Evolutionary conservation across 805 yeast species (phyloP).

Genomic region (Cyberlindnera sargentensis): DNA sequence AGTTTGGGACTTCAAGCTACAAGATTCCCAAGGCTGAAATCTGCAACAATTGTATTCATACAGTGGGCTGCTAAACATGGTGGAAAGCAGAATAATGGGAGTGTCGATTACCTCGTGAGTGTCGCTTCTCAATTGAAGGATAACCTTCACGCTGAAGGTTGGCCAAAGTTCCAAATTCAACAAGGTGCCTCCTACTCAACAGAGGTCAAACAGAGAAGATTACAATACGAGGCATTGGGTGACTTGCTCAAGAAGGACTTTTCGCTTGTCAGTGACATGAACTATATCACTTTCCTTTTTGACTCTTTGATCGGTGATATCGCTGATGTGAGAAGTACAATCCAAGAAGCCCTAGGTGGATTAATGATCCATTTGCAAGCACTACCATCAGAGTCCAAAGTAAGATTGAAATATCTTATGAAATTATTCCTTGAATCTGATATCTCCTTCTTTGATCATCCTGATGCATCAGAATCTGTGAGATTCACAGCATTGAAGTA

Average conservation of each 20-base stretch:
- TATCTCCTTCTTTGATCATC: constrained; percentile 24
- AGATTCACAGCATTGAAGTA: constrained; percentile 62
- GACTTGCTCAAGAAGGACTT: constrained; percentile 46
- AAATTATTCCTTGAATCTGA: constrained; percentile 29
- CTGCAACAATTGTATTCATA: constrained; percentile 54
- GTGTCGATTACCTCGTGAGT: constrained; percentile 28
- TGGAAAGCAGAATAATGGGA: constrained; percentile 13
- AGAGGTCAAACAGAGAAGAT: constrained; percentile 41
- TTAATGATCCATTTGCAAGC: constrained; percentile 42
- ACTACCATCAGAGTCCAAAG: constrained; percentile 33
- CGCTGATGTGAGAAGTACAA: constrained; percentile 53
- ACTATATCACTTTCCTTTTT: constrained; percentile 58
- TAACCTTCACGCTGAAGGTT: constrained; percentile 48
- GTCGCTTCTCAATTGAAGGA: constrained; percentile 50
- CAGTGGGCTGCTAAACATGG: constrained; percentile 43
- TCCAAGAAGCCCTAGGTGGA: constrained; percentile 65
- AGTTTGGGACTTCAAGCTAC: constrained; percentile 52
- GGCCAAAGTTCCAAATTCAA: constrained; percentile 43
- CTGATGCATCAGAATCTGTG: constrained; percentile 38
- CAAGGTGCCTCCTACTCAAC: constrained; percentile 31
- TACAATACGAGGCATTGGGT: constrained; percentile 77
- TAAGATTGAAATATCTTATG: constrained; percentile 34
- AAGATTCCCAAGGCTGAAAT: constrained; percentile 43
- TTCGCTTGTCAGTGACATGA: constrained; percentile 35
- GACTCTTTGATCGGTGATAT: constrained; percentile 61